phyloP scores from a whole-genome alignment of 1,284 basidiomycete species.

The Fomitopsis palustris region DNA sequence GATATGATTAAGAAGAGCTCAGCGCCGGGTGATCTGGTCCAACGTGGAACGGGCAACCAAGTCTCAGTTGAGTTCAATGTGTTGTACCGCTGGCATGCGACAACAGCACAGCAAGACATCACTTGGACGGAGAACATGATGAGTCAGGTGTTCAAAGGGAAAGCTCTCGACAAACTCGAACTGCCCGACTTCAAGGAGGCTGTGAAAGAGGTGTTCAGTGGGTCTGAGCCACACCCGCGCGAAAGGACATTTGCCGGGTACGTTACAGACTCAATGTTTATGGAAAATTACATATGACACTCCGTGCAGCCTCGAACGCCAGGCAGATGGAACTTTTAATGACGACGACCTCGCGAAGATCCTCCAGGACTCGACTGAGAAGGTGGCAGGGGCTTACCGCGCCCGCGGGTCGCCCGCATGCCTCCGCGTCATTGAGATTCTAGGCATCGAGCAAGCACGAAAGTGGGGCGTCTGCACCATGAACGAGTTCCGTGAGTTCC shows the following conservation, averaged over 20 bases:
- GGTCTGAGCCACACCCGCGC: constrained; percentile 11
- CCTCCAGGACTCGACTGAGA: constrained; percentile 64
- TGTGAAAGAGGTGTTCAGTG: constrained; percentile 21
- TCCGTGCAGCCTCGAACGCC: constrained; percentile 46
- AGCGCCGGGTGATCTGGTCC: constrained; percentile 39
- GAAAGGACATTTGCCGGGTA: constrained; percentile 32
- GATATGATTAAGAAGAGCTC: constrained; percentile 51
- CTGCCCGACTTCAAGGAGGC: constrained; percentile 39
- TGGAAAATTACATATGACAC: neutral
- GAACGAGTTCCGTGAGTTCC: constrained; percentile 65
- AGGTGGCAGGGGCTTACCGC: constrained; percentile 66
- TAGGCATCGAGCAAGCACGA: constrained; percentile 69
- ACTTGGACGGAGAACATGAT: constrained; percentile 49
- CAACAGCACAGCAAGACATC: constrained; percentile 56
- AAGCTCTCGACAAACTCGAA: constrained; percentile 33
- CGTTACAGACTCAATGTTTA: constrained; percentile 31
- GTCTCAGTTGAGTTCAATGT: constrained; percentile 74
- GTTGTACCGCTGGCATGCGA: constrained; percentile 74
- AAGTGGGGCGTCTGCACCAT: constrained; percentile 71
- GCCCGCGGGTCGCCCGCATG: constrained; percentile 71
- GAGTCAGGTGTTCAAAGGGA: constrained; percentile 11
- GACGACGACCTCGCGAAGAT: constrained; percentile 42
- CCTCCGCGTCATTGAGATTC: constrained; percentile 68
- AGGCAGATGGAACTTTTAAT: constrained; percentile 52
- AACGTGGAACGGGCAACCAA: constrained; percentile 57